Base-by-base conservation (phyloP, 83 land plant species). In the Picea abies region DNA sequence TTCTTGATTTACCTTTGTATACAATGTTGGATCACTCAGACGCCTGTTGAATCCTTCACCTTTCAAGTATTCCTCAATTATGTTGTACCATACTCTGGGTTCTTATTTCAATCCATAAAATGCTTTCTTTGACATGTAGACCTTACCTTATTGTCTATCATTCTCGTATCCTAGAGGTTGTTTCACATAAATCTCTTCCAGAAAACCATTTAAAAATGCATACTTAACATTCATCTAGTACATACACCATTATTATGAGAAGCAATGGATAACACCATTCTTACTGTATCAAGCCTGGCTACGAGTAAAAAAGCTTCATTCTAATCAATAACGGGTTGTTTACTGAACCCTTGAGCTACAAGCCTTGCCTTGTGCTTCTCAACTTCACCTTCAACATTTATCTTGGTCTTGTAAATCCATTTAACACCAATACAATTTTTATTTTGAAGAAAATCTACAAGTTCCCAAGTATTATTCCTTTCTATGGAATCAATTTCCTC, bases 221-320 rank as follows among this genome's bases (percentile, higher is more conserved):
- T 29, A 29, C 32, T 29, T 29, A 29, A 29, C 32, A 29, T 29
- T 29, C 32, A 29, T 58, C 72, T 82, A 32, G n/a, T 52, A 61
- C 14, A 72, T 23, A 26, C 11, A 71, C 78, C 58, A 82, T 66
- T 72, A 4, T 82, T 44, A 32, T 82, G 83, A 2, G 83, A 3
- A 25, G 9, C 78, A 3, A 82, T 17, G 3, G 79, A 29, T 52
- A 82, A 37, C 3, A 56, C 23, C 78, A 72, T 44, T n/a, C 63
- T 68, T 11, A 26, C 1, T 68, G 3, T 68, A 17, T 68, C 37
- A 29, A 68, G 39, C 15, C 39, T 17, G 0, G 26, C 68, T 23
- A 65, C 26, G 2, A 25, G 26, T 22, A 1, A 6, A 29, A 17
- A 29, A 11, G 4, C 0, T 16, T 72, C 23, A 73, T 71, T 19